Conservation (phyloP, 2,329 filamentous ascomycete genomes). For the Pyricularia sp. region DNA sequence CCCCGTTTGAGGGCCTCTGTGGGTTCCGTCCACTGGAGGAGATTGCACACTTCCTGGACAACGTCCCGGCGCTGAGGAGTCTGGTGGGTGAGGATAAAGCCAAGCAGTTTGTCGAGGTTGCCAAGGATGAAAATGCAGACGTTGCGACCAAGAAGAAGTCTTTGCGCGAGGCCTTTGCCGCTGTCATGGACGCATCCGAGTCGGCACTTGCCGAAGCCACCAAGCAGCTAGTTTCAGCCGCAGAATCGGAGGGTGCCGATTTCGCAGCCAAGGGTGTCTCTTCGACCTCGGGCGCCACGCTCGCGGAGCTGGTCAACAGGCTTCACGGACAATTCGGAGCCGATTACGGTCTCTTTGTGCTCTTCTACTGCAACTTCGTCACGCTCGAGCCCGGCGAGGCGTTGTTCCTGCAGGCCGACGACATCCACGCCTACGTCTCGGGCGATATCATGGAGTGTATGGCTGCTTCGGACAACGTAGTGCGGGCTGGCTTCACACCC, state of each 20-base stretch:
- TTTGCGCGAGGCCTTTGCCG: conserved; percentile 64
- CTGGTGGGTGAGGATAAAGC: conserved; percentile 59
- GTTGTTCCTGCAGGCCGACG: conserved; percentile 91
- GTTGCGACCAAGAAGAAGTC: conserved; percentile 63
- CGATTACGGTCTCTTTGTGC: conserved; percentile 88
- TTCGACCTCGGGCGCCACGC: conserved; percentile 57
- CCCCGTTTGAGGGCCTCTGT: conserved; percentile 90
- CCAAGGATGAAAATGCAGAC: conserved; percentile 33
- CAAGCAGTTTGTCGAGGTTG: conserved; percentile 43
- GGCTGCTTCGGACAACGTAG: conserved; percentile 97
- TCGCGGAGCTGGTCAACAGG: conserved; percentile 68
- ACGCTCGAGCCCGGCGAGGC: conserved; percentile 82
- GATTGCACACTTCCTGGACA: conserved; percentile 73
- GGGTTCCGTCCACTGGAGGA: conserved; percentile 85
- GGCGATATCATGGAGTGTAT: conserved; percentile 98
- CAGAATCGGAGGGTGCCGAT: conserved; percentile 54
- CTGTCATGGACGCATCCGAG: conserved; percentile 69
- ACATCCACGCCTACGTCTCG: conserved; percentile 91
- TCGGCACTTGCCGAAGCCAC: conserved; percentile 55
- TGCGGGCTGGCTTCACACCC: conserved; percentile 92
- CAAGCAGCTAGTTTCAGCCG: conserved; percentile 60
- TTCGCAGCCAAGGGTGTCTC: conserved; percentile 67
- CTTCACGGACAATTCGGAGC: conserved; percentile 77
- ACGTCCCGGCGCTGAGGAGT: conserved; percentile 44
- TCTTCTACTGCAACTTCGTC: conserved; percentile 97